A percentile compares a stretch with the other conserved stretches of the same genome.
phyloP scores from a whole-genome alignment of 2,329 filamentous ascomycete species.

The Penicillium freii region DNA sequence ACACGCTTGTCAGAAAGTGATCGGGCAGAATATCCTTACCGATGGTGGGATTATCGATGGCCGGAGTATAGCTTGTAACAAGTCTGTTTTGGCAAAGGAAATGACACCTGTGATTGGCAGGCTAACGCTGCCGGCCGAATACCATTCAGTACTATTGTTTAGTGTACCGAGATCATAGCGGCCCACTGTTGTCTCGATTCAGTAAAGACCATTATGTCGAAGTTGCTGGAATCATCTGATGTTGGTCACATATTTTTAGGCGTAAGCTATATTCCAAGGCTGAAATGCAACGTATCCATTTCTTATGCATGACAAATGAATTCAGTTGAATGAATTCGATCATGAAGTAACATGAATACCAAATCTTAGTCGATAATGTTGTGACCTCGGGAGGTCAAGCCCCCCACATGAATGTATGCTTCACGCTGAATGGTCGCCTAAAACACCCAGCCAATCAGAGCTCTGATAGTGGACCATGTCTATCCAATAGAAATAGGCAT shows the following conservation, averaged over 20 bases:
- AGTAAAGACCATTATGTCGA: not conserved
- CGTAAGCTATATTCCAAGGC: not conserved
- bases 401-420: not conserved
- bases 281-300: not conserved
- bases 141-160: not conserved
- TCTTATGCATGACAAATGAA: not conserved
- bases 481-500: not conserved
- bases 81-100: not conserved
- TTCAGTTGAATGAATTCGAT: not conserved
- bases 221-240: not conserved
- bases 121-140: not conserved
- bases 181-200: not conserved
- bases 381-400: not conserved
- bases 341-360: not conserved
- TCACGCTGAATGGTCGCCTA: not conserved
- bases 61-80: not conserved
- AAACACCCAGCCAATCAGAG: not conserved
- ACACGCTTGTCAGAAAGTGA: not conserved
- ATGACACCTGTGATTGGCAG: not conserved
- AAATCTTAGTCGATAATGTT: not conserved
- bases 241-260: not conserved
- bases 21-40: not conserved
- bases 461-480: rapidly evolving
- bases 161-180: not conserved
- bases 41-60: not conserved